Evolutionary conservation across 2,329 filamentous ascomycete genomes (phyloP).

Genomic region (Trichophyton rubrum): DNA sequence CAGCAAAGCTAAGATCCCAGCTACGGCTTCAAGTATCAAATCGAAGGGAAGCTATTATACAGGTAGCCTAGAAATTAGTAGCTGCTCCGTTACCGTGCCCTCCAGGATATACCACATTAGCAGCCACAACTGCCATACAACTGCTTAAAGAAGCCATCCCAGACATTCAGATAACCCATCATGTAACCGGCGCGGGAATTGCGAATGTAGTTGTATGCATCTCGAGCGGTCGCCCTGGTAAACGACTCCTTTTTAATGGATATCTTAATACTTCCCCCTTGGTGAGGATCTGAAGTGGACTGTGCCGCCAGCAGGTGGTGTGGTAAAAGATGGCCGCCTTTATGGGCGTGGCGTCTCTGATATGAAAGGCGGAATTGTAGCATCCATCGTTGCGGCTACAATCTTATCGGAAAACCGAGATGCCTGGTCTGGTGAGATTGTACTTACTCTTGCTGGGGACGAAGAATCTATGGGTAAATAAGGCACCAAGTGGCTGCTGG

Average conservation of each 20-base stretch:
- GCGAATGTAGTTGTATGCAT: conserved; percentile 9
- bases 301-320: conserved; percentile 3
- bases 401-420: conserved; percentile 8
- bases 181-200: conserved; percentile 5
- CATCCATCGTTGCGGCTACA: conserved; percentile 8
- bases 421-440: conserved; percentile 10
- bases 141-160: conserved; percentile 7
- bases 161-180: conserved; percentile 7
- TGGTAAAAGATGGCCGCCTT: conserved; percentile 8
- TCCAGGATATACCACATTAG: conserved; percentile 7
- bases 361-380: conserved; percentile 11
- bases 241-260: conserved; percentile 11
- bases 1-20: not conserved
- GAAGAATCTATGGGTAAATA: conserved; percentile 9
- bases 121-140: conserved; percentile 6
- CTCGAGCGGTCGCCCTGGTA: conserved; percentile 9
- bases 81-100: conserved; percentile 7
- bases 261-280: conserved; percentile 11
- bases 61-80: conserved; percentile 3
- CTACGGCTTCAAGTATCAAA: conserved; percentile 4
- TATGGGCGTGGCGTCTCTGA: conserved; percentile 10
- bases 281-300: conserved; percentile 6
- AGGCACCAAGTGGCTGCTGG: conserved; percentile 10
- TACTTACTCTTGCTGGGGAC: conserved; percentile 10
- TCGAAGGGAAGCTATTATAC: conserved; percentile 6